Evolutionary conservation across 345 rosid species (phyloP).

Genomic region (Citrus reticulata): DNA sequence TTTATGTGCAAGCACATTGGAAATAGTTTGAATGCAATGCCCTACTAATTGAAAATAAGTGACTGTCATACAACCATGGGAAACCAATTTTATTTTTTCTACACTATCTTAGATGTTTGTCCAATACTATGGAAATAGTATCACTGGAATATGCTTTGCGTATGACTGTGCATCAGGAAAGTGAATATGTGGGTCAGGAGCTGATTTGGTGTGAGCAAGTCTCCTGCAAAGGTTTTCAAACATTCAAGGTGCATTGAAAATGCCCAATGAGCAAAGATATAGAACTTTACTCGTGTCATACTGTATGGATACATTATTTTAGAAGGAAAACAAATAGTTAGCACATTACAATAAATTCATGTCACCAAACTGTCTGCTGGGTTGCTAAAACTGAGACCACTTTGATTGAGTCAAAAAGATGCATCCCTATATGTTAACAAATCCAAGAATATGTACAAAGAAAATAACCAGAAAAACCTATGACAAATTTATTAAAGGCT

Average conservation of each 20-base stretch:
- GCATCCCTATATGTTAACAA: background rate
- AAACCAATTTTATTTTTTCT: background rate
- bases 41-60: background rate
- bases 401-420: background rate
- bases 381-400: background rate
- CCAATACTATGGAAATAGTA: background rate
- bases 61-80: background rate
- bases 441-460: background rate
- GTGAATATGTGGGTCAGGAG: background rate
- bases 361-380: background rate
- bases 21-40: background rate
- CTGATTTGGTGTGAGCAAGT: background rate
- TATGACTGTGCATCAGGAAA: background rate
- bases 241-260: background rate
- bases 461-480: background rate
- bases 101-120: background rate
- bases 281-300: background rate
- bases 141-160: background rate
- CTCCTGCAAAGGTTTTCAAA: background rate
- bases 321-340: background rate
- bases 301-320: background rate
- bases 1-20: background rate
- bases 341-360: background rate
- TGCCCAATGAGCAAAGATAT: background rate
- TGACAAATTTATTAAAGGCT: background rate